A percentile compares a stretch with the other conserved stretches of the same genome.
Conservation (phyloP, 495 filamentous ascomycete species). For the Gamarada debralockiae region DNA sequence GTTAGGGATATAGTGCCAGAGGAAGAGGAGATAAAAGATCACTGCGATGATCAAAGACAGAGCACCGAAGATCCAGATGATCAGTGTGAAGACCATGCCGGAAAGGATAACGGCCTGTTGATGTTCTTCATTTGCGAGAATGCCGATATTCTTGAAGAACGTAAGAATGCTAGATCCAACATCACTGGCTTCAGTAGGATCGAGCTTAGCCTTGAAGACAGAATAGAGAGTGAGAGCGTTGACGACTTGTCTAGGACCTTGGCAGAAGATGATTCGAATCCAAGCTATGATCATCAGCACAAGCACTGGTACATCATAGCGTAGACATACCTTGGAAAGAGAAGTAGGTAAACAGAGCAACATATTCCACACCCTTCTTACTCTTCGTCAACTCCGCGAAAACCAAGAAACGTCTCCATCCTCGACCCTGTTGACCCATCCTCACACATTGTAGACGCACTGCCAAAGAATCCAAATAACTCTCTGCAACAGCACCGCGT, state of each 20-base stretch:
- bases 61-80: conserved; percentile 84
- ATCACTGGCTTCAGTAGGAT: conserved; percentile 51
- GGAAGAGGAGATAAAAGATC: conserved; percentile 77
- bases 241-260: conserved; percentile 84
- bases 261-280: conserved; percentile 81
- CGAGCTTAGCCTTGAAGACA: conserved; percentile 65
- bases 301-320: too few relatives aligned
- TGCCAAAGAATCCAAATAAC: conserved; percentile 83
- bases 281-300: conserved; percentile 53
- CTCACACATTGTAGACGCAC: conserved; percentile 78
- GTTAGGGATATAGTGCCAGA: conserved; percentile 83
- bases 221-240: conserved; percentile 86
- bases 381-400: conserved; percentile 90
- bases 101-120: conserved; percentile 76
- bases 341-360: conserved; percentile 92
- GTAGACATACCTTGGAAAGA: conserved; percentile 75
- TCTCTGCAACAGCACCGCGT: conserved; percentile 81
- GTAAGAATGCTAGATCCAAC: conserved; percentile 51
- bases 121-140: conserved; percentile 64
- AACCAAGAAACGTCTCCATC: conserved; percentile 86
- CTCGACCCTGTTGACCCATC: conserved; percentile 51
- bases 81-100: conserved; percentile 85
- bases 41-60: conserved; percentile 68
- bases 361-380: conserved; percentile 85
- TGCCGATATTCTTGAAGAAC: conserved; percentile 73